Evolutionary conservation across 345 rosid genomes (phyloP).

Genomic region (Combretum micranthum): DNA sequence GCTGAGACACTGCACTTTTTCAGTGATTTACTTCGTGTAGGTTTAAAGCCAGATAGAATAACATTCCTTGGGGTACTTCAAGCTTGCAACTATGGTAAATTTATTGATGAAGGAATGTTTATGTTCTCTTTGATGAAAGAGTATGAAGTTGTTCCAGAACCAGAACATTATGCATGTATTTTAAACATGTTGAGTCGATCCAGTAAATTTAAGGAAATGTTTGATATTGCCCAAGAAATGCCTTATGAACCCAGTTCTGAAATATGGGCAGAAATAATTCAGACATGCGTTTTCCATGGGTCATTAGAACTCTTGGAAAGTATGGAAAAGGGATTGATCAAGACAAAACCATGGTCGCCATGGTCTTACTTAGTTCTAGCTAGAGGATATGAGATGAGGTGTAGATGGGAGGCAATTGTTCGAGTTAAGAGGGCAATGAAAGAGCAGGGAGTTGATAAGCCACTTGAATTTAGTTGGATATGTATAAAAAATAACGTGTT

Average conservation of each 20-base stretch:
- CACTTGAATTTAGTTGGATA: conserved; percentile 53
- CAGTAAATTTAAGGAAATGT: conserved; percentile 42
- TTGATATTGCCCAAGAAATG: conserved; percentile 28
- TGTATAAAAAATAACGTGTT: conserved; percentile 29
- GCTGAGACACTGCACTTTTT: conserved; percentile 38
- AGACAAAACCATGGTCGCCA: conserved; percentile 29
- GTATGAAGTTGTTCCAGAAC: conserved; percentile 29
- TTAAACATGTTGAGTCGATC: conserved; percentile 40
- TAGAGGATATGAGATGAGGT: conserved; percentile 44
- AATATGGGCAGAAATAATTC: conserved; percentile 41
- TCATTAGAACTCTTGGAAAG: conserved; percentile 32
- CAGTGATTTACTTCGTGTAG: conserved; percentile 26
- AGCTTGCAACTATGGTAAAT: conserved; percentile 57
- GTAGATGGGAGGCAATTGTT: conserved; percentile 58
- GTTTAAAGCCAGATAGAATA: conserved; percentile 45
- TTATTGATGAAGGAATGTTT: conserved; percentile 35
- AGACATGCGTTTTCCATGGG: conserved; percentile 23
- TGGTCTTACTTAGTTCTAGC: conserved; percentile 43
- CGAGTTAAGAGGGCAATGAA: conserved; percentile 37
- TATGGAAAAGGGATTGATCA: conserved; percentile 41
- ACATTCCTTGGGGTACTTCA: conserved; percentile 46
- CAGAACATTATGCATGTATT: conserved; percentile 54
- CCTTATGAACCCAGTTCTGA: conserved; percentile 36
- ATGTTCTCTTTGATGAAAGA: conserved; percentile 49
- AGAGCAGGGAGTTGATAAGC: conserved; percentile 19